Base-by-base conservation (phyloP, 495 filamentous ascomycete genomes). In the Neurospora sp. region DNA sequence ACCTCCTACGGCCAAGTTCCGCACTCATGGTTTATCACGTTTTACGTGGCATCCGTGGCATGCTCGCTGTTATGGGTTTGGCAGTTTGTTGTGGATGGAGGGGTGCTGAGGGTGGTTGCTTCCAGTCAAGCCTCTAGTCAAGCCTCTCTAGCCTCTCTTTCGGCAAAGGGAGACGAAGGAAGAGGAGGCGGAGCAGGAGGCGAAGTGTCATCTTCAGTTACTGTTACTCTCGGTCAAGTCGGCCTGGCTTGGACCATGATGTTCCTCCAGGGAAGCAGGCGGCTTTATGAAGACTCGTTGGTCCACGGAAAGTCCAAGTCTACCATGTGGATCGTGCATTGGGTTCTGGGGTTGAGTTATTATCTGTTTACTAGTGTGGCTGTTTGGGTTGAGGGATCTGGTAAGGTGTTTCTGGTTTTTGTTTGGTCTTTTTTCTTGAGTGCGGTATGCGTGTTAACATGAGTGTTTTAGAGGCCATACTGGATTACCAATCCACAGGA, bases 21-120 rank as follows among this genome's bases (percentile, higher is more conserved):
- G 4, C 96, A 98, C 80, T 84, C 86, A 71, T 99, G 91, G 86
- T 99, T 99, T 82, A 86, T 83, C 9, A 91, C 94, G 72, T 99
- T 97, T 82, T 99, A 99, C 78, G 78, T 93, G 41, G 78, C 88
- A 27, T 96, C 92, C 0, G 76, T 95, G 3, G 76, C 84, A 6
- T 91, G 90, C 54, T 95, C 91, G 1, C 72, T 90, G 4, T 93
- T 97, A 81, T 98, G 96, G 95, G 86, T 84, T 0, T 60, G 78
- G 44, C 93, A 97, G 79, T 86, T 93, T n/a, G 75, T 89, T 23
- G 79, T 75, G 16, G 82, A 86, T 70, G 93, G 93, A 2, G 70
- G 72, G 3, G 77, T 87, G 44, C 82, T 92, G 75, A 76, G 80
- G 35, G 72, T 79, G 20, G 72, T 91, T 35, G 81, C 82, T 37